Conservation (phyloP, 495 filamentous ascomycete genomes). For the Aspergillus heteromorphus region DNA sequence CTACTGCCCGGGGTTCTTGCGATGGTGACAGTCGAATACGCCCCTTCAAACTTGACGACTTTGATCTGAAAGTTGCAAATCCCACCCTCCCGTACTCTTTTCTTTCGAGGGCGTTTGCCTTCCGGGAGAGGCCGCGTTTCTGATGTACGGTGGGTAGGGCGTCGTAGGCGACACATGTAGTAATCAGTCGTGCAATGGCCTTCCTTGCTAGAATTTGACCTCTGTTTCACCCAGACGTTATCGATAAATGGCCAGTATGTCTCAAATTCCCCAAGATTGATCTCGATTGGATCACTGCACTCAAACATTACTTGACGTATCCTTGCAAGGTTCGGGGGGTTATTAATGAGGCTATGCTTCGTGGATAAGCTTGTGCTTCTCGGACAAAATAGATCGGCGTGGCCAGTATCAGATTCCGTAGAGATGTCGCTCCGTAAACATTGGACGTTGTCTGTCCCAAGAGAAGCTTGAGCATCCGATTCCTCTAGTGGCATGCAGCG, state of each 20-base stretch:
- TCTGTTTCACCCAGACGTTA: slow-evolving; percentile 51
- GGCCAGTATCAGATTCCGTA: not conserved
- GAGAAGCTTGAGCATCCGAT: not conserved
- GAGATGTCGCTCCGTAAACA: not conserved
- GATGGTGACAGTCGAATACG: slow-evolving; percentile 41
- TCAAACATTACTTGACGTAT: slow-evolving; percentile 47
- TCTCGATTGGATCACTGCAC: slow-evolving; percentile 48
- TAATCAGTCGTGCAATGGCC: slow-evolving; percentile 48
- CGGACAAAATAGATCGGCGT: not conserved
- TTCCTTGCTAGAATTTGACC: slow-evolving; percentile 45
- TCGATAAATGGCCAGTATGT: slow-evolving; percentile 52
- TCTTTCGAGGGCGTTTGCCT: slow-evolving; percentile 47
- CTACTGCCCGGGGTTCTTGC: slow-evolving; percentile 38
- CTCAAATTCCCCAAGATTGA: slow-evolving; percentile 46
- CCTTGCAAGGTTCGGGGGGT: slow-evolving; percentile 41
- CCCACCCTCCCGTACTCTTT: slow-evolving; percentile 45
- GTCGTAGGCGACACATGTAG: slow-evolving; percentile 47
- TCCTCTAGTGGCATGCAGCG: not conserved
- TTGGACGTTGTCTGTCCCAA: not conserved
- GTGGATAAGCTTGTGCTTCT: slow-evolving; percentile 2
- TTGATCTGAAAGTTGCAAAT: slow-evolving; percentile 50
- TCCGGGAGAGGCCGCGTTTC: slow-evolving; percentile 44
- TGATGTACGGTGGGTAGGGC: slow-evolving; percentile 36
- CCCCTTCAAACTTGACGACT: slow-evolving; percentile 44
- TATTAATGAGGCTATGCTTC: slow-evolving; percentile 28